phyloP scores from a whole-genome alignment of 2,329 filamentous ascomycete genomes.

The Trichophyton benhamiae region DNA sequence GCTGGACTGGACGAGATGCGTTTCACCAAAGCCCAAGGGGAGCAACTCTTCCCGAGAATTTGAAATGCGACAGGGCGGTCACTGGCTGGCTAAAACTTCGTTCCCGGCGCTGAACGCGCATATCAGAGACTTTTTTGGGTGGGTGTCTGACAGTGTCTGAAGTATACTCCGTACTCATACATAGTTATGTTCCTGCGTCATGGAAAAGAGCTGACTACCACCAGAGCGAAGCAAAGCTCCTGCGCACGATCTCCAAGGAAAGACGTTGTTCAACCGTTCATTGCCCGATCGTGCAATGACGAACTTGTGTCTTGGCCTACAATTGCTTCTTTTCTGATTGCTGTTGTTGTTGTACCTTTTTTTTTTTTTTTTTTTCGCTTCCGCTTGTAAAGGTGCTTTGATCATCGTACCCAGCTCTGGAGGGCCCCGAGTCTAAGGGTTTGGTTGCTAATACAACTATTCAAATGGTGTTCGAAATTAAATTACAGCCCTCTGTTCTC shows the following conservation, averaged over 20 bases:
- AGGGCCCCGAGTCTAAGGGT: constrained; percentile 58
- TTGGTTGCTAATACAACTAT: not conserved
- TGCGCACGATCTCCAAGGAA: not conserved
- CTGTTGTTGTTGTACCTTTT: not conserved
- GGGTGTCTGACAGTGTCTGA: not conserved
- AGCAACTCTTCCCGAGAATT: not conserved
- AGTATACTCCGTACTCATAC: not conserved
- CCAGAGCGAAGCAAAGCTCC: not conserved
- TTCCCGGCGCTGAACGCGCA: not conserved
- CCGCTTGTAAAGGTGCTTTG: constrained; percentile 42
- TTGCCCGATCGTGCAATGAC: constrained; percentile 2
- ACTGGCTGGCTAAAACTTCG: not conserved
- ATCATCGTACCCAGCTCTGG: constrained; percentile 77
- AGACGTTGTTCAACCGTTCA: not conserved
- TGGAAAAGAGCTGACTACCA: not conserved
- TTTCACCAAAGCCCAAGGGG: not conserved
- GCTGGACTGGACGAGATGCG: not conserved
- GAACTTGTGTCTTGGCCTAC: constrained; percentile 3
- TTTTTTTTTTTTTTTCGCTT: not conserved
- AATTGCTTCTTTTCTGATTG: not conserved
- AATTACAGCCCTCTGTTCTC: not conserved
- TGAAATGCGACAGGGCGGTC: not conserved
- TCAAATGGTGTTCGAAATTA: not conserved
- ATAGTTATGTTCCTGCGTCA: not conserved
- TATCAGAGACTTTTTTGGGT: not conserved